Evolutionary conservation across 164 flowering plant species (phyloP), one percentile per base, ranked within the genome.

Genomic region (Magnolia changhungtana): DNA sequence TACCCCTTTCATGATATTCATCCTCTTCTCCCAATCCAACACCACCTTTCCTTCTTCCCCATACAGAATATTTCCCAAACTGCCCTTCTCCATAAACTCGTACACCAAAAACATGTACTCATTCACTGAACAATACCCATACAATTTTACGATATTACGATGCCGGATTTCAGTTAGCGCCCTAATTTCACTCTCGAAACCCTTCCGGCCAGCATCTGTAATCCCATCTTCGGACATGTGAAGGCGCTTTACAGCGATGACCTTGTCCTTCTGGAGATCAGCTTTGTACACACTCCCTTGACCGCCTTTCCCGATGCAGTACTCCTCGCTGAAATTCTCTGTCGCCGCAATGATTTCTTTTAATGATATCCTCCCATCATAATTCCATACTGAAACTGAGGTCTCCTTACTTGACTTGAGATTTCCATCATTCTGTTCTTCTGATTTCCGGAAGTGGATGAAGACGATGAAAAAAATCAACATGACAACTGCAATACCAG

Each of bases 31-130:
- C 84, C 84, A 82, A 61, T 75, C 75, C 63, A 82, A 49, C 68
- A 19, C 67, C 63, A 8, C 52, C 58, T 18, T 18, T 21, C 13
- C 73, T 50, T 67, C 74, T 31, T 76, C 75, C 4, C 24, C 50
- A 6, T 63, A 1, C 73, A 82, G 49, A 20, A 76, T 20, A 23
- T 71, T 67, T 59, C 61, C 77, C 78, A 79, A 76, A 50, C 72
- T 79, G 7, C 82, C 84, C 77, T 72, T 85, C 76, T 83, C 85
- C 49, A 81, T 61, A 51, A 51, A 83, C 74, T 85, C 84, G 50
- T 74, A 85, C 9, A 80, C 81, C 59, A 85, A 69, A 51, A 67
- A 81, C 76, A 78, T 68, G 78, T n/a, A 63, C n/a, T 65, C 73
- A 0, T 76, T 72, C 50, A 7, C 7, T 59, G 66, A 31, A 31